These are phyloP conservation scores for Coix lacrymajobi DNA, from an alignment of 176 grass and related monocot genomes.

Conservation along the genomic window DNA sequence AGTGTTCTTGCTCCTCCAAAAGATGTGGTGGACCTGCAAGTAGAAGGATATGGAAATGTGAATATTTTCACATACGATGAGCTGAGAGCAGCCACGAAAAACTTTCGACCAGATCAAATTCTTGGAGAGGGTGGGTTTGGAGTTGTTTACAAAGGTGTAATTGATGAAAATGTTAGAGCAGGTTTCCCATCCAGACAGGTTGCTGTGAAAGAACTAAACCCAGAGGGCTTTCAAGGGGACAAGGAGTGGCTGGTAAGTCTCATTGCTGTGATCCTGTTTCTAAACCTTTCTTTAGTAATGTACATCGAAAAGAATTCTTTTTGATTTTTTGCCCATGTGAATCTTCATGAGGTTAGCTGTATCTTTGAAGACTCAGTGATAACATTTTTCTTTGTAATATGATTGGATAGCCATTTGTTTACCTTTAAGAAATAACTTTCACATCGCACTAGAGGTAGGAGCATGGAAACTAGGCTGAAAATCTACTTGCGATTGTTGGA, in stretches of 20 bases:
- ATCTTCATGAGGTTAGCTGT: neutral
- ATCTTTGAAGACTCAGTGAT: neutral
- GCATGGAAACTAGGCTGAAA: neutral
- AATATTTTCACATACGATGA: constrained; percentile 83
- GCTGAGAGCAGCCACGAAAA: constrained; percentile 79
- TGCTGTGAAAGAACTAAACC: constrained; percentile 93
- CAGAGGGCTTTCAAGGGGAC: constrained; percentile 92
- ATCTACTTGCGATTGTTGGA: constrained; percentile 4
- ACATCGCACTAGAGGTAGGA: neutral
- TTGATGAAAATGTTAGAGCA: constrained; percentile 73
- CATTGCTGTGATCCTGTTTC: neutral
- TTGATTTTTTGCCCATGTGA: constrained; percentile 24
- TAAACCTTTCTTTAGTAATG: neutral
- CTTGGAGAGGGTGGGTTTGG: constrained; percentile 98
- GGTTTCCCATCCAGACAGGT: constrained; percentile 73
- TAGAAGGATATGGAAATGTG: constrained; percentile 74
- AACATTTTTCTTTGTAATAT: constrained; percentile 2
- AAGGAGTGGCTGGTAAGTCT: constrained; percentile 92
- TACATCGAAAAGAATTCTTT: neutral
- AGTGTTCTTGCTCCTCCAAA: constrained; percentile 77
- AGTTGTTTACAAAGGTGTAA: constrained; percentile 89
- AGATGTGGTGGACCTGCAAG: constrained; percentile 74
- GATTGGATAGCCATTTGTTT: neutral
- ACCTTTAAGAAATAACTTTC: constrained; percentile 2
- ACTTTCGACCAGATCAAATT: constrained; percentile 82